phyloP scores from a whole-genome alignment of 768 basidiomycete species.

The Pholiota microspora region DNA sequence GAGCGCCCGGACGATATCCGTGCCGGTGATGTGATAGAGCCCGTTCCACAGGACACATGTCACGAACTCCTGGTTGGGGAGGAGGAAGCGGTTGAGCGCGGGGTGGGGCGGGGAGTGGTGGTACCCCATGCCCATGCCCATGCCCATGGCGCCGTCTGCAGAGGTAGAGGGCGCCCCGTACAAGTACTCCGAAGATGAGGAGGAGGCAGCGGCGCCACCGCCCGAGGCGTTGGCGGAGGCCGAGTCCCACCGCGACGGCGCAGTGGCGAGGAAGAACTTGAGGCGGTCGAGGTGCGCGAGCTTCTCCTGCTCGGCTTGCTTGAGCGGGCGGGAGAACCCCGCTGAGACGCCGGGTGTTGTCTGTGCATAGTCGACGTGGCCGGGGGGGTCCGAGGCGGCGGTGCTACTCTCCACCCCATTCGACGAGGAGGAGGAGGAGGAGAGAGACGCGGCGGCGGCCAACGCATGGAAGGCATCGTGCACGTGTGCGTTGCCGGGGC shows the following conservation, averaged over 20 bases:
- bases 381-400: slow-evolving; percentile 5
- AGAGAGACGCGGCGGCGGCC: slow-evolving; percentile 13
- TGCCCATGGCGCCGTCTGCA: slow-evolving; percentile 11
- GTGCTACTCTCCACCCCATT: slow-evolving; percentile 8
- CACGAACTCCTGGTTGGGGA: slow-evolving; percentile 86
- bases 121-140: slow-evolving; percentile 11
- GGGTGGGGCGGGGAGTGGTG: slow-evolving; percentile 60
- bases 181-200: neutral
- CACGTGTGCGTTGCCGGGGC: slow-evolving; percentile 45
- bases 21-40: slow-evolving; percentile 92
- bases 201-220: slow-evolving; percentile 22
- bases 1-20: slow-evolving; percentile 92
- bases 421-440: neutral
- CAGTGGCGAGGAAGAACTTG: slow-evolving; percentile 88
- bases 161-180: slow-evolving; percentile 4
- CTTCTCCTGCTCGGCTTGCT: slow-evolving; percentile 61
- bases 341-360: slow-evolving; percentile 29
- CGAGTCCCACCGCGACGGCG: slow-evolving; percentile 70
- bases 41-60: slow-evolving; percentile 92
- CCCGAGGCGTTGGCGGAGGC: slow-evolving; percentile 22
- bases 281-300: slow-evolving; percentile 77
- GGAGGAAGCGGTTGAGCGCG: slow-evolving; percentile 79
- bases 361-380: slow-evolving; percentile 13
- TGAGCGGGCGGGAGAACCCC: slow-evolving; percentile 58
- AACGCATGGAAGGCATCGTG: slow-evolving; percentile 41